Percentiles rank a stretch among this genome's conserved stretches.
These are phyloP conservation scores for Penicillium sp. DNA, from an alignment of 2,329 filamentous ascomycete genomes.

Conservation along the genomic window DNA sequence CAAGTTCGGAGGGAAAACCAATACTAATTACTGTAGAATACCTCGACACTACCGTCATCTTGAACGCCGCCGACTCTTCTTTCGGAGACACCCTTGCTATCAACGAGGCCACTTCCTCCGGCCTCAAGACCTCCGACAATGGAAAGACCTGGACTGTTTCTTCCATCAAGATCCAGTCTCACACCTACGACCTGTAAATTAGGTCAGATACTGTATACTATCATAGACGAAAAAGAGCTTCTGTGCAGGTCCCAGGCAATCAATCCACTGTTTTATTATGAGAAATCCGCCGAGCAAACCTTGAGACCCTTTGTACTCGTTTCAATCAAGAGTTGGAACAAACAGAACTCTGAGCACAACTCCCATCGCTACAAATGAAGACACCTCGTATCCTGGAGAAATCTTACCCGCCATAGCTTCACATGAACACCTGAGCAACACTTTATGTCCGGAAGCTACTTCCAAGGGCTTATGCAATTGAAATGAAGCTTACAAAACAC, in stretches of 20 bases:
- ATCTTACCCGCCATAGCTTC: neutral
- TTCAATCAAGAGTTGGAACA: neutral
- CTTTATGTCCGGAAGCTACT: neutral
- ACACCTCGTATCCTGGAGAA: neutral
- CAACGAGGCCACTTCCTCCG: slow-evolving; percentile 28
- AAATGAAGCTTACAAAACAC: neutral
- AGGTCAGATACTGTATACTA: neutral
- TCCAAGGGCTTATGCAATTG: neutral
- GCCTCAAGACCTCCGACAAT: slow-evolving; percentile 27
- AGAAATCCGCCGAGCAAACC: too few species aligned
- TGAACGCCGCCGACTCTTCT: slow-evolving; percentile 27
- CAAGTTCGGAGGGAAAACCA: neutral
- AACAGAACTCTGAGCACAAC: neutral
- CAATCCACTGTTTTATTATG: too few species aligned
- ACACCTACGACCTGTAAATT: neutral
- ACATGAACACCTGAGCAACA: neutral
- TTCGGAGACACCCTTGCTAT: slow-evolving; percentile 31
- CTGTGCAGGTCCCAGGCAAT: neutral
- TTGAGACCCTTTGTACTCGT: too few species aligned
- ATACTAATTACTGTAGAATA: slow-evolving; percentile 25
- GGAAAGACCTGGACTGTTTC: slow-evolving; percentile 31
- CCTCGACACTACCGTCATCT: slow-evolving; percentile 30
- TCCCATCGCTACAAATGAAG: neutral
- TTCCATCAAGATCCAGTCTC: slow-evolving; percentile 26
- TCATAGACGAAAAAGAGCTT: neutral